Evolutionary conservation across 2,329 filamentous ascomycete species (phyloP).

Genomic region (Talaromyces sp.): DNA sequence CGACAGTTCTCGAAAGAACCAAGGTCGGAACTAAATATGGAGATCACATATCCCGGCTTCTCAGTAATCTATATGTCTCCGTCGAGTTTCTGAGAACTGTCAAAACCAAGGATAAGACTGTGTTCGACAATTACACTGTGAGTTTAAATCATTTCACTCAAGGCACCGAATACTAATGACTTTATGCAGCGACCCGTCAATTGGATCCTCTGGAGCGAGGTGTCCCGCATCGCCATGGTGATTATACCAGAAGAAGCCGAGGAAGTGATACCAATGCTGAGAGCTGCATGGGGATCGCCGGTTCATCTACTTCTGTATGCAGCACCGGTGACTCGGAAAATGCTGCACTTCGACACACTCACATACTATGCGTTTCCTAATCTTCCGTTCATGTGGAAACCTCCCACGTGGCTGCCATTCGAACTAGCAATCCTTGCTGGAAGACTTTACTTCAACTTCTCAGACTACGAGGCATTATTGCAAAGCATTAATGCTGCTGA

Average conservation of each 20-base stretch:
- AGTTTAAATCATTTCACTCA: neutral
- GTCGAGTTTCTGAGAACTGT: conserved; percentile 53
- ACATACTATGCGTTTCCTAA: conserved; percentile 54
- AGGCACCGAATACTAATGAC: neutral
- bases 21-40: conserved; percentile 28
- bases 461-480: conserved; percentile 26
- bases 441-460: conserved; percentile 52
- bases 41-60: conserved; percentile 8
- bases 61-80: conserved; percentile 41
- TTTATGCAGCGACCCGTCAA: conserved; percentile 56
- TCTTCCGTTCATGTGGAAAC: conserved; percentile 40
- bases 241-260: conserved; percentile 66
- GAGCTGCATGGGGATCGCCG: neutral
- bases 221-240: conserved; percentile 48
- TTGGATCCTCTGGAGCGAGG: conserved; percentile 53
- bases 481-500: conserved; percentile 4
- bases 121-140: conserved; percentile 45
- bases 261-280: conserved; percentile 41
- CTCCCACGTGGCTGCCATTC: conserved; percentile 55
- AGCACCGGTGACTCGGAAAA: conserved; percentile 59
- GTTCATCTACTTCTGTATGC: conserved; percentile 58
- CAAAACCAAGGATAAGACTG: conserved; percentile 24
- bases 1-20: neutral
- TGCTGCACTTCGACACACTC: conserved; percentile 60
- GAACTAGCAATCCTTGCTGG: conserved; percentile 61